A percentile compares a stretch with the other conserved stretches of the same genome.
These are phyloP conservation scores for Oenanthe sinensis DNA, from an alignment of 129 eudicot species.

Conservation along the genomic window DNA sequence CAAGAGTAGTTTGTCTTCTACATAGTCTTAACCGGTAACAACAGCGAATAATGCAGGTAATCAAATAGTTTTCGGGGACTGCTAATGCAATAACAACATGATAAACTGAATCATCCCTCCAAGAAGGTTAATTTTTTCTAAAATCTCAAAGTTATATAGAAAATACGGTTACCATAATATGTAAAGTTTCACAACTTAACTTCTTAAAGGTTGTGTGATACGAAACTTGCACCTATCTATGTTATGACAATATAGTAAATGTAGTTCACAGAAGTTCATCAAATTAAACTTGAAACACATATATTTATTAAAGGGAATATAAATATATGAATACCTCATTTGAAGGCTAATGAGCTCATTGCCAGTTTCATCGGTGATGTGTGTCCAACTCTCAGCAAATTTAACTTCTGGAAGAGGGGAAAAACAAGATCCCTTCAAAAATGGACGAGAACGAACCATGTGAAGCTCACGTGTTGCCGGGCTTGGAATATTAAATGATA, in stretches of 20 bases:
- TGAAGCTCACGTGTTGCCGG: conserved; percentile 45
- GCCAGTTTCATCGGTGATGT: conserved; percentile 53
- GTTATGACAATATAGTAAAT: not conserved
- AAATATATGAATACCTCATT: conserved; percentile 48
- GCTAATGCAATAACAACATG: not conserved
- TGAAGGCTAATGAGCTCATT: conserved; percentile 57
- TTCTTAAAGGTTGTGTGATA: not conserved
- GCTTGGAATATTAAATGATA: conserved; percentile 61
- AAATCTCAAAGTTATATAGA: not conserved
- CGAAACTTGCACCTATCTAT: not conserved
- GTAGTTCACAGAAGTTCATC: not conserved
- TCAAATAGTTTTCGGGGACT: not conserved
- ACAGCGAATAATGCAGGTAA: not conserved
- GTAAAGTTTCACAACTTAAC: not conserved
- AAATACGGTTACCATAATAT: not conserved
- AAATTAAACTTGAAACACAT: not conserved
- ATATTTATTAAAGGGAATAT: not conserved
- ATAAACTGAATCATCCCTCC: not conserved
- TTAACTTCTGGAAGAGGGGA: conserved; percentile 35
- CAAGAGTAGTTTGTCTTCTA: not conserved
- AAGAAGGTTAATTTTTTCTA: not conserved
- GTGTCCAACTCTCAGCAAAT: conserved; percentile 42
- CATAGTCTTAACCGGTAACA: not conserved
- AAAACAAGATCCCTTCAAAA: conserved; percentile 40
- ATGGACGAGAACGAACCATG: conserved; percentile 43